A percentile compares a stretch with the other conserved stretches of the same genome.
phyloP scores from a whole-genome alignment of 768 basidiomycete genomes.

The Amyloporia xantha region DNA sequence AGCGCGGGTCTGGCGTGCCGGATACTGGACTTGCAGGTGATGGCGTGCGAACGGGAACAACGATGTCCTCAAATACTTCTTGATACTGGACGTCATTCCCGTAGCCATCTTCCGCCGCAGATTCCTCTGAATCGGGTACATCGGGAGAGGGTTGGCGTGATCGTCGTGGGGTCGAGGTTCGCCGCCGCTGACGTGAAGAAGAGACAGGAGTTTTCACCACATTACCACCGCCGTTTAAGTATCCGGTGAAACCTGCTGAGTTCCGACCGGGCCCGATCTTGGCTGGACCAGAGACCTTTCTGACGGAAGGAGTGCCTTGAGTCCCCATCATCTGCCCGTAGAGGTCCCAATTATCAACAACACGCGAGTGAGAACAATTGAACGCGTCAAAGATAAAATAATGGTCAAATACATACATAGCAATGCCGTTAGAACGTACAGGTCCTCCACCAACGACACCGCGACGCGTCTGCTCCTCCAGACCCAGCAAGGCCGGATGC shows the following conservation, averaged over 20 bases:
- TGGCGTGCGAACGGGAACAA: not conserved
- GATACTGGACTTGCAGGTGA: not conserved
- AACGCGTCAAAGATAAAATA: too few relatives aligned
- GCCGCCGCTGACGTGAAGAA: not conserved
- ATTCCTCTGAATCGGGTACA: not conserved
- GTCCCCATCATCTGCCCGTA: too few relatives aligned
- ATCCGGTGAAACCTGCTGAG: not conserved
- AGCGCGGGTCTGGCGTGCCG: too few relatives aligned
- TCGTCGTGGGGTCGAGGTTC: too few relatives aligned
- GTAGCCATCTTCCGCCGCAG: not conserved
- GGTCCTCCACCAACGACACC: too few relatives aligned
- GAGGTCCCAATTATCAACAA: too few relatives aligned
- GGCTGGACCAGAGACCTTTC: not conserved
- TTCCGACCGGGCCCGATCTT: not conserved
- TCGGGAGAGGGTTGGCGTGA: not conserved
- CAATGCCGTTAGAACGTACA: too few relatives aligned
- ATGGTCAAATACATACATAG: too few relatives aligned
- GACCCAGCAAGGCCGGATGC: too few relatives aligned
- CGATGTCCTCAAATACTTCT: not conserved
- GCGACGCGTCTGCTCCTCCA: too few relatives aligned
- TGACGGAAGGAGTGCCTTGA: not conserved
- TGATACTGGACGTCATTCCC: not conserved
- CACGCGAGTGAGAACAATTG: too few relatives aligned
- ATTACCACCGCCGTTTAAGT: not conserved
- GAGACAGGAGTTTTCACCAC: not conserved